These are phyloP conservation scores for Phytophthora melonis DNA, from an alignment of 352 stramenopile species.

Conservation along the genomic window DNA sequence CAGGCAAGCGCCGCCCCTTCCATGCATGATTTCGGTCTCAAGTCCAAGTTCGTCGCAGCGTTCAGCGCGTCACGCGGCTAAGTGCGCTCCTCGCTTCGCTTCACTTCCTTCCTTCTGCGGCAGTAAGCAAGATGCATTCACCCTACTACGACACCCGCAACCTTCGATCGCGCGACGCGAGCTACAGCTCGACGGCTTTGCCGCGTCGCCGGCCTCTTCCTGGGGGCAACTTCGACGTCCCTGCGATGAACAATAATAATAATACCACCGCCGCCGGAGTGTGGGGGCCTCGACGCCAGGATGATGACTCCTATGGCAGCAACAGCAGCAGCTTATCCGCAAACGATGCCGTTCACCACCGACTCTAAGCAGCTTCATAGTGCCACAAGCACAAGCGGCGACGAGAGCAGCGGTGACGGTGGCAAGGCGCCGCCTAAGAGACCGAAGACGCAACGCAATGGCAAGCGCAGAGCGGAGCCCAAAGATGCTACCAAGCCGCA, in stretches of 20 bases:
- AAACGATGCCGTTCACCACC: not conserved
- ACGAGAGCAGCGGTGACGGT: constrained; percentile 33
- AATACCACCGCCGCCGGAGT: not conserved
- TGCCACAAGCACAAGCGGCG: constrained; percentile 31
- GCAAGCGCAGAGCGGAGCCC: not conserved
- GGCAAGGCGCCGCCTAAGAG: constrained; percentile 15
- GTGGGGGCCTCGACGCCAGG: not conserved
- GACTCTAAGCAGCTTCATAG: constrained; percentile 1
- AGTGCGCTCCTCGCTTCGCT: constrained; percentile 17
- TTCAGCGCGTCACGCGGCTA: constrained; percentile 34
- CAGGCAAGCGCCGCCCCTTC: constrained; percentile 16
- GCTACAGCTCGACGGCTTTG: constrained; percentile 19
- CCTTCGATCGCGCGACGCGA: constrained; percentile 26
- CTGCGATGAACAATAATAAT: not conserved
- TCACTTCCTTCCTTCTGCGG: not conserved
- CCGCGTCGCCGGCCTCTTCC: constrained; percentile 27
- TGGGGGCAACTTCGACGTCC: constrained; percentile 14
- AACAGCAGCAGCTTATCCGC: not conserved
- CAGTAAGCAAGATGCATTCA: constrained; percentile 23
- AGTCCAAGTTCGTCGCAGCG: constrained; percentile 14
- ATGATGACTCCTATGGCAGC: not conserved
- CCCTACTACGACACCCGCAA: constrained; percentile 4
- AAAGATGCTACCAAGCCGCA: constrained; percentile 13
- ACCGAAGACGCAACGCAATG: constrained; percentile 6
- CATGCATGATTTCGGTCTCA: constrained; percentile 12